phyloP scores from a whole-genome alignment of 2,329 filamentous ascomycete genomes.

The Calycina marina region DNA sequence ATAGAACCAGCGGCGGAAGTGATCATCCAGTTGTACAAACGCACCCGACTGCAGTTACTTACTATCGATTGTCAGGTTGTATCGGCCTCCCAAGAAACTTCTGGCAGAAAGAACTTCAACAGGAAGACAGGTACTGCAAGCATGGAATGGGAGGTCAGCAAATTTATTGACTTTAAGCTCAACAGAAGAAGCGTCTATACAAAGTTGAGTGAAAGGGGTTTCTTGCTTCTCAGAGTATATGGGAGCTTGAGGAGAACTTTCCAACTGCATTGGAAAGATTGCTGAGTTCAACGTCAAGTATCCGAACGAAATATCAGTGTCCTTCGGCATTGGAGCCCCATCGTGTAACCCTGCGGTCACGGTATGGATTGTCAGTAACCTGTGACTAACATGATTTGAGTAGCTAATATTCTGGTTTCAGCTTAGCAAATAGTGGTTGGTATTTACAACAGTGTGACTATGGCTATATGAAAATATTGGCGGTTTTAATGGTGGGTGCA shows the following conservation, averaged over 20 bases:
- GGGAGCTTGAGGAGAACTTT: conserved; percentile 10
- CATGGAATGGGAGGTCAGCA: too few relatives aligned
- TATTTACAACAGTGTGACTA: neutral
- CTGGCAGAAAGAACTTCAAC: too few relatives aligned
- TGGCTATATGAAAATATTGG: neutral
- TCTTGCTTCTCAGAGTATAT: conserved; percentile 9
- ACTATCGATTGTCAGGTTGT: too few relatives aligned
- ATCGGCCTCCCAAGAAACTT: too few relatives aligned
- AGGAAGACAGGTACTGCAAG: too few relatives aligned
- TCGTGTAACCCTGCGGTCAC: neutral
- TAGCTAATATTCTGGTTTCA: neutral
- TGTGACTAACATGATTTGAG: neutral
- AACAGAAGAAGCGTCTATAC: too few relatives aligned
- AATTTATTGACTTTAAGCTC: too few relatives aligned
- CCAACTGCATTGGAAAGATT: conserved; percentile 5
- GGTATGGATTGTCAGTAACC: neutral
- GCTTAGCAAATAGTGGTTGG: neutral
- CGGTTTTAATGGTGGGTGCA: neutral
- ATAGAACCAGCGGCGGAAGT: too few relatives aligned
- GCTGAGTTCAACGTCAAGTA: conserved; percentile 3
- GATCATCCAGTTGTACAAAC: too few relatives aligned
- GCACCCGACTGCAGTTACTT: too few relatives aligned
- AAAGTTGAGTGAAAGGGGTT: conserved; percentile 10
- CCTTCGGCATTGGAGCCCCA: neutral
- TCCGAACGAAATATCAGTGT: conserved; percentile 4